Evolutionary conservation across 805 yeast species (phyloP).

Genomic region (Pichia eremophila): DNA sequence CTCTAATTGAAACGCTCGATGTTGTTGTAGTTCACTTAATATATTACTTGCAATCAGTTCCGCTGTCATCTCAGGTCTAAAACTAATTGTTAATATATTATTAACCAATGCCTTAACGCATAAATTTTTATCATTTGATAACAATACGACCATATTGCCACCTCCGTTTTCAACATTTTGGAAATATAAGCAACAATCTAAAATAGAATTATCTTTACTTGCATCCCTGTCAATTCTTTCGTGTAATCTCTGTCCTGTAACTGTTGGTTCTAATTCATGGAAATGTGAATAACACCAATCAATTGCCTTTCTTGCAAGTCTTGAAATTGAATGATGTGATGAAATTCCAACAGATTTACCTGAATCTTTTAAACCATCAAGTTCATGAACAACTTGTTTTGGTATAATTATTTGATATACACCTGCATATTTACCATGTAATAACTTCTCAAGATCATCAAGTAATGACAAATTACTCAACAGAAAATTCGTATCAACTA

Average conservation of each 20-base stretch:
- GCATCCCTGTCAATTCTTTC: slow-evolving; percentile 42
- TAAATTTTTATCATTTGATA: slow-evolving; percentile 79
- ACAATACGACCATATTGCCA: slow-evolving; percentile 39
- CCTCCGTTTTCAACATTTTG: slow-evolving; percentile 25
- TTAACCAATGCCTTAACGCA: slow-evolving; percentile 70
- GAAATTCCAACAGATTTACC: not conserved
- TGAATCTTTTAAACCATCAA: slow-evolving; percentile 71
- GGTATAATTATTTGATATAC: slow-evolving; percentile 52
- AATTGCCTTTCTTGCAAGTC: slow-evolving; percentile 57
- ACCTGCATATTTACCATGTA: slow-evolving; percentile 35
- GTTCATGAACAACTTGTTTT: slow-evolving; percentile 55
- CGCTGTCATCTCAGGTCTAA: slow-evolving; percentile 35
- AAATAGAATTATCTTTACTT: slow-evolving; percentile 67
- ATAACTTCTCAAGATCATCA: slow-evolving; percentile 34
- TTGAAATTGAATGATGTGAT: slow-evolving; percentile 18
- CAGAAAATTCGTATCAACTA: slow-evolving; percentile 79
- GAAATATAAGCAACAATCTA: slow-evolving; percentile 74
- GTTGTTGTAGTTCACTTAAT: slow-evolving; percentile 22
- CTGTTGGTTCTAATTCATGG: slow-evolving; percentile 39
- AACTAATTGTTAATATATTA: slow-evolving; percentile 54
- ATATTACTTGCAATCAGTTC: slow-evolving; percentile 33
- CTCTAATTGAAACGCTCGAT: not conserved
- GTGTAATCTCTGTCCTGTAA: slow-evolving; percentile 54
- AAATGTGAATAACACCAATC: slow-evolving; percentile 64
- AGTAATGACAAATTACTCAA: slow-evolving; percentile 56